Conservation (phyloP, 805 yeast genomes). For the Candida incommunis region DNA sequence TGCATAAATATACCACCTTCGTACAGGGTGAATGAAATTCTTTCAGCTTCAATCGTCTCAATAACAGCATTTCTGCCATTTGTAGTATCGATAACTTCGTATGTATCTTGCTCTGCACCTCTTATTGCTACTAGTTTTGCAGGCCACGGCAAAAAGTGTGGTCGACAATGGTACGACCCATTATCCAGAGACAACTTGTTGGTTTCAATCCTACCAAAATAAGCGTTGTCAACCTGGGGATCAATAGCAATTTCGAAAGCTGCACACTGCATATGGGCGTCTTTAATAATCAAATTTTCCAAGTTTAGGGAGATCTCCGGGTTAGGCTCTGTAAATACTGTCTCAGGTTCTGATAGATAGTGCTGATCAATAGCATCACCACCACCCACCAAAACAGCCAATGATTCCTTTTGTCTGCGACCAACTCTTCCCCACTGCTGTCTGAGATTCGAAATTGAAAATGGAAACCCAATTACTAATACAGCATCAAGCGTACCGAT, state of each 20-base stretch:
- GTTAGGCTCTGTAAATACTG: slow-evolving; percentile 36
- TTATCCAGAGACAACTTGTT: slow-evolving; percentile 24
- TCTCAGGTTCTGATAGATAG: slow-evolving; percentile 56
- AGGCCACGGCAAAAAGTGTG: slow-evolving; percentile 69
- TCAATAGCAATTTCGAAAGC: slow-evolving; percentile 70
- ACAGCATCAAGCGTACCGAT: slow-evolving; percentile 89
- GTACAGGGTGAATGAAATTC: slow-evolving; percentile 82
- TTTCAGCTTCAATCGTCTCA: slow-evolving; percentile 77
- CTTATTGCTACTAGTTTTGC: slow-evolving; percentile 60
- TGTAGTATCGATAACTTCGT: slow-evolving; percentile 84
- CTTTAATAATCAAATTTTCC: slow-evolving; percentile 47
- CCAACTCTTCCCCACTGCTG: slow-evolving; percentile 99
- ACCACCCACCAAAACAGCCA: slow-evolving; percentile 75
- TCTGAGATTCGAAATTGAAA: slow-evolving; percentile 71
- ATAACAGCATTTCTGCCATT: slow-evolving; percentile 58
- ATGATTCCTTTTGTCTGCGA: slow-evolving; percentile 62
- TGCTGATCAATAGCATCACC: slow-evolving; percentile 73
- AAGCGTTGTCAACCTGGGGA: slow-evolving; percentile 36
- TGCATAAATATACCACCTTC: slow-evolving; percentile 89
- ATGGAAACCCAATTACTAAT: slow-evolving; percentile 83
- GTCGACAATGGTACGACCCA: slow-evolving; percentile 34
- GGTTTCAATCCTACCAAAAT: slow-evolving; percentile 34
- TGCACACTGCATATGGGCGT: slow-evolving; percentile 87
- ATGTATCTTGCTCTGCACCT: slow-evolving; percentile 68
- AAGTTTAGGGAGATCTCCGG: slow-evolving; percentile 49